Evolutionary conservation across 1,284 basidiomycete species (phyloP), one percentile per base, ranked within the genome.

Genomic region (Ceratobasidium papillatum): DNA sequence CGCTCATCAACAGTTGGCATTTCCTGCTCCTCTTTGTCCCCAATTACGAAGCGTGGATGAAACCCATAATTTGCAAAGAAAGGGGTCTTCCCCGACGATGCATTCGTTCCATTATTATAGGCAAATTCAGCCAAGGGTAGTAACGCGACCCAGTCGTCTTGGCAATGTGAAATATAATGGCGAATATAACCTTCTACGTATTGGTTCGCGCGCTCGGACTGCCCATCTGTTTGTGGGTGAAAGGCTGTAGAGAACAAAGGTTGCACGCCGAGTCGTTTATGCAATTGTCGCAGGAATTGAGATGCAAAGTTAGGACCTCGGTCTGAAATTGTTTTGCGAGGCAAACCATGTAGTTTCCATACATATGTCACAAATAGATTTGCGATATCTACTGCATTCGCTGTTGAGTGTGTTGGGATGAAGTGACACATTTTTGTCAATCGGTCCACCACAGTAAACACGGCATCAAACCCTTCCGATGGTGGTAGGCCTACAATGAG

Each of bases 191-290:
- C 77, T 66, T 81, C 80, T 0, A 82, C 45, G 0, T 54, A 54
- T 56, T 81, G 79, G 68, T 83, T 83, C 7, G 79, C 77, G 0
- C 77, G 41, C 76, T 83, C 81, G 0, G 80, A 80, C 51, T 83
- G 81, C 0, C 83, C 81, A 65, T n/a, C n/a, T n/a, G n/a, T n/a
- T n/a, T n/a, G n/a, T n/a, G n/a, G n/a, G n/a, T n/a, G n/a, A n/a
- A n/a, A 81, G 0, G 81, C 78, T 1, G 81, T 82, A 14, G 75
- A 78, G 51, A 77, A 75, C 45, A 49, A 75, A 52, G 45, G 78
- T 51, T 74, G 72, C 66, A 76, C 77, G 22, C 54, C 11, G 0
- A 78, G 72, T 0, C 69, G 38, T 41, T 75, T 12, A 30, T 64
- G 47, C n/a, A 80, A 59, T 45, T 65, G 62, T 49, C 45, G 5